Conservation (phyloP, 2,329 filamentous ascomycete genomes). For the Fusarium chaquense region DNA sequence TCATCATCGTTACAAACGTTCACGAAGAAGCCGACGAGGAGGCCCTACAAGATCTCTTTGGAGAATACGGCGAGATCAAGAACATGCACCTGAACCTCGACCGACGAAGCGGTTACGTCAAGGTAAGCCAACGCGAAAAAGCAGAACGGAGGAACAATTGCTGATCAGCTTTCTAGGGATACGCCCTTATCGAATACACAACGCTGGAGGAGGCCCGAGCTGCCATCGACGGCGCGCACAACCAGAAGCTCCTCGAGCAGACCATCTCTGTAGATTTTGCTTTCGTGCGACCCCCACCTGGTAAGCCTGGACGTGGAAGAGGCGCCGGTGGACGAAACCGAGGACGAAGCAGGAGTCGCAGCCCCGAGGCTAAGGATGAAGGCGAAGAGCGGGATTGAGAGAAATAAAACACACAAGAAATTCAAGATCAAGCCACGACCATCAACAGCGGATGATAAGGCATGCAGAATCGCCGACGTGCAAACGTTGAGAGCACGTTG, state of each 20-base stretch:
- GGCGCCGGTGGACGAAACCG: slow-evolving; percentile 57
- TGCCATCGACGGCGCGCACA: slow-evolving; percentile 84
- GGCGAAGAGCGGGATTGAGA: slow-evolving; percentile 49
- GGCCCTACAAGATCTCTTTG: slow-evolving; percentile 83
- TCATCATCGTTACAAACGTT: slow-evolving; percentile 86
- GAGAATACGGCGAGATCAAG: slow-evolving; percentile 87
- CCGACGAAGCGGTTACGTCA: slow-evolving; percentile 85
- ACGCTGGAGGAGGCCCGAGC: slow-evolving; percentile 82
- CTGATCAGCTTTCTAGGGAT: slow-evolving; percentile 67
- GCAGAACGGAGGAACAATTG: background rate
- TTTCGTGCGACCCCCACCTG: slow-evolving; percentile 82
- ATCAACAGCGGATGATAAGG: background rate
- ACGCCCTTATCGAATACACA: slow-evolving; percentile 86
- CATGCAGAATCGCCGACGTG: slow-evolving; percentile 44
- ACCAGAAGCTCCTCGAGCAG: slow-evolving; percentile 83
- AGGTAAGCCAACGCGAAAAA: slow-evolving; percentile 64
- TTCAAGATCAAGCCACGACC: background rate
- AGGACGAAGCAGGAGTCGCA: slow-evolving; percentile 63
- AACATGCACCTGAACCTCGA: slow-evolving; percentile 88
- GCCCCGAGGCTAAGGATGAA: slow-evolving; percentile 56
- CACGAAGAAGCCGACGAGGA: slow-evolving; percentile 90
- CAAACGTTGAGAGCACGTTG: slow-evolving; percentile 43
- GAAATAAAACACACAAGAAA: background rate
- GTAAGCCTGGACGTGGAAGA: slow-evolving; percentile 56
- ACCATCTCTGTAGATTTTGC: slow-evolving; percentile 85